Percentiles rank a stretch among this genome's conserved stretches.
These are phyloP conservation scores for Fusarium sp. DNA, from an alignment of 2,329 filamentous ascomycete genomes.

Conservation along the genomic window DNA sequence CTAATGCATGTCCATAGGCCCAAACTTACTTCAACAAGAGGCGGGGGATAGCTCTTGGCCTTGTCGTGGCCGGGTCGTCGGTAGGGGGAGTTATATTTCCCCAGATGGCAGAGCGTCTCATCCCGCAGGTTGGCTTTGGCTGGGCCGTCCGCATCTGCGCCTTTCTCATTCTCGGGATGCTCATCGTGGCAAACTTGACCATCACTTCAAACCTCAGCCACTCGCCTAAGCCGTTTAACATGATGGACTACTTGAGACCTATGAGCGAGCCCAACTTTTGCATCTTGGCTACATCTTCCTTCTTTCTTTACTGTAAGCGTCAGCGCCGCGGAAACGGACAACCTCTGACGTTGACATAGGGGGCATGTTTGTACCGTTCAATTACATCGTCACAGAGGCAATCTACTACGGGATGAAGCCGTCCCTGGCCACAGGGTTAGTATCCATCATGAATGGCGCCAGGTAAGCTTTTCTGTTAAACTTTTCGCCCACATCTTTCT, in stretches of 20 bases:
- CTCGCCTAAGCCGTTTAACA: conserved; percentile 20
- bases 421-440: conserved; percentile 30
- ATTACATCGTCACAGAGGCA: conserved; percentile 39
- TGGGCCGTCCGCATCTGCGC: conserved; percentile 73
- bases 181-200: conserved; percentile 39
- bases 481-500: not conserved
- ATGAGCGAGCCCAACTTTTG: conserved; percentile 30
- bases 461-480: conserved; percentile 26
- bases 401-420: conserved; percentile 35
- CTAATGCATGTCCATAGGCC: conserved; percentile 17
- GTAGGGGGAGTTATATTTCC: conserved; percentile 67
- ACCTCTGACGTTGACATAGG: not conserved
- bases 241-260: conserved; percentile 27
- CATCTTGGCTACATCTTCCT: conserved; percentile 28
- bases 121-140: conserved; percentile 41
- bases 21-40: conserved; percentile 52
- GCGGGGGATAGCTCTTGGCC: conserved; percentile 70
- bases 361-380: conserved; percentile 39
- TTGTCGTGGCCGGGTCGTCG: conserved; percentile 71
- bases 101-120: conserved; percentile 44
- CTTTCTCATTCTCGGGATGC: conserved; percentile 56
- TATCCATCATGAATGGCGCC: conserved; percentile 38
- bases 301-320: conserved; percentile 40
- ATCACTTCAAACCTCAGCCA: conserved; percentile 36
- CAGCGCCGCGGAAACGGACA: not conserved